Evolutionary conservation across 345 rosid genomes (phyloP).

Genomic region (Populus alba): DNA sequence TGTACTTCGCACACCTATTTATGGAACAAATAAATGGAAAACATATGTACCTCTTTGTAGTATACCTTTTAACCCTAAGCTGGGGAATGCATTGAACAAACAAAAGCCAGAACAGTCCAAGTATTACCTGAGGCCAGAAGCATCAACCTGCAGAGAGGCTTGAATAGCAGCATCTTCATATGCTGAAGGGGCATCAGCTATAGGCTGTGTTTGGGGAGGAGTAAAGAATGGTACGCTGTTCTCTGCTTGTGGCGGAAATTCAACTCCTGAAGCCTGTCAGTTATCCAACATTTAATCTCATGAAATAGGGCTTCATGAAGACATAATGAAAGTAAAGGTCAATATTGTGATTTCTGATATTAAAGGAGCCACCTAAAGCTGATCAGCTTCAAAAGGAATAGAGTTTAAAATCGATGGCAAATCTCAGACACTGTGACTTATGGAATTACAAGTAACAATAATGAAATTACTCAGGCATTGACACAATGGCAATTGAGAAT

Average conservation of each 20-base stretch:
- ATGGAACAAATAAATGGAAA: neutral
- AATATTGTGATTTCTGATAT: neutral
- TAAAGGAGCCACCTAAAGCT: neutral
- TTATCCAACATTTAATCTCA: conserved; percentile 12
- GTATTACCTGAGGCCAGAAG: conserved; percentile 81
- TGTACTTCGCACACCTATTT: neutral
- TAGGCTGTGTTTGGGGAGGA: conserved; percentile 90
- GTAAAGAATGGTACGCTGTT: conserved; percentile 83
- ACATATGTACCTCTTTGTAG: neutral
- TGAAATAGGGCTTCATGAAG: neutral
- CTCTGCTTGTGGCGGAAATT: conserved; percentile 86
- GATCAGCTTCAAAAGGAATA: neutral
- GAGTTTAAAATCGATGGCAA: neutral
- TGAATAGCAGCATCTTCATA: conserved; percentile 92
- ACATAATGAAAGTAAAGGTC: neutral
- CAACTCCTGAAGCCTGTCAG: conserved; percentile 75
- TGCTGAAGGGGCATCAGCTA: conserved; percentile 46
- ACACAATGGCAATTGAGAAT: neutral
- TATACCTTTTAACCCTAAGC: neutral
- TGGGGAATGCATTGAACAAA: neutral
- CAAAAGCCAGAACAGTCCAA: neutral
- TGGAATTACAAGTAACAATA: neutral
- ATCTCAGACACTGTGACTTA: neutral
- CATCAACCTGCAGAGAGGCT: conserved; percentile 82
- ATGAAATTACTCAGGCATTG: neutral